Evolutionary conservation across 139 green algal genomes (phyloP).

Genomic region (Limnomonas spitsbergensis): DNA sequence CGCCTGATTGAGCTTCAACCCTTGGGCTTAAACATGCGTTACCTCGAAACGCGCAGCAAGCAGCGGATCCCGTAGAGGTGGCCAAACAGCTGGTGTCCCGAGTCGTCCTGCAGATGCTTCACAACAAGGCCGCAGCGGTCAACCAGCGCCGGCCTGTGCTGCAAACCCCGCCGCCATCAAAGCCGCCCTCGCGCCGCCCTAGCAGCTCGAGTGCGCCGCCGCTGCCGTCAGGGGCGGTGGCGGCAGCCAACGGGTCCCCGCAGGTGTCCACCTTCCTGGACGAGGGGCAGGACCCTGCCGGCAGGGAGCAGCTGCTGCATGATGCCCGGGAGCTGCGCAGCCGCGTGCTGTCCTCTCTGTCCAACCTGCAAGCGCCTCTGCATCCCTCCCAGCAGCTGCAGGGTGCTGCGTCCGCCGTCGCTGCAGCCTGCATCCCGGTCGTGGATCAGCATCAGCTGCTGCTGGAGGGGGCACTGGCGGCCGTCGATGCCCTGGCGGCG

Average conservation of each 20-base stretch:
- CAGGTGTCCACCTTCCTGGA: neutral
- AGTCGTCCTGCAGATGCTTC: neutral
- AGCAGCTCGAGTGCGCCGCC: neutral
- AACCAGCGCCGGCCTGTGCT: neutral
- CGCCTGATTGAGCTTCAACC: too few relatives aligned
- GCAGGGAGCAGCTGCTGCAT: neutral
- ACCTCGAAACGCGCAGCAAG: too few relatives aligned
- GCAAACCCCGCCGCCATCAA: neutral
- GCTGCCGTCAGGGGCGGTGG: neutral
- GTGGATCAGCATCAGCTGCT: conserved; percentile 8
- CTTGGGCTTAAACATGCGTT: too few relatives aligned
- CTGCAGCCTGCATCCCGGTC: neutral
- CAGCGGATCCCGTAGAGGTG: neutral
- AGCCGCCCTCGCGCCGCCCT: neutral
- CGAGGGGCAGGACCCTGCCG: neutral
- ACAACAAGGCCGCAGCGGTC: neutral
- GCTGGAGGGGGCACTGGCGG: neutral
- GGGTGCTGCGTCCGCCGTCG: neutral
- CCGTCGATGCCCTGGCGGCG: neutral
- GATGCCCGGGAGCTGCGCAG: neutral
- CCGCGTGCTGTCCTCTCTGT: neutral
- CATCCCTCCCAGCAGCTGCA: neutral
- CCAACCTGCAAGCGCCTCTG: neutral
- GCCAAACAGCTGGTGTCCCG: conserved; percentile 4
- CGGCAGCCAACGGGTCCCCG: neutral